Conservation (phyloP, 768 basidiomycete species). For the Postia placenta region DNA sequence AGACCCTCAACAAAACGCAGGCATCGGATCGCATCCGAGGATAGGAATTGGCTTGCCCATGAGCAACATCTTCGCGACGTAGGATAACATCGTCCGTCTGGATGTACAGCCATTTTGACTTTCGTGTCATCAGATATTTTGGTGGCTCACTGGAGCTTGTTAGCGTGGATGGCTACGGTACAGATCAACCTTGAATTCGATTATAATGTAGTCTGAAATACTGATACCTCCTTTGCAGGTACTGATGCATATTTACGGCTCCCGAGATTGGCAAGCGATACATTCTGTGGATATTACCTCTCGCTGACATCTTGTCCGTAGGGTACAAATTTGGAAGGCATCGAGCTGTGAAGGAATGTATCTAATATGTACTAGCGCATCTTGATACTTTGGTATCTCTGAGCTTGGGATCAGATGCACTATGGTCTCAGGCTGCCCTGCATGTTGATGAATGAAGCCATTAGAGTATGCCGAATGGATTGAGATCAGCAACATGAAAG, state of each 20-base stretch:
- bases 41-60: constrained; percentile 84
- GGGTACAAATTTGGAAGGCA: constrained; percentile 84
- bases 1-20: constrained; percentile 36
- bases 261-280: constrained; percentile 58
- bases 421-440: no score
- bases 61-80: constrained; percentile 87
- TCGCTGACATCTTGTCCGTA: constrained; percentile 21
- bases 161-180: constrained; percentile 81
- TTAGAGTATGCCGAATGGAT: no score
- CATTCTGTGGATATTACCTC: background rate
- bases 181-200: no score
- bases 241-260: constrained; percentile 79
- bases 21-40: constrained; percentile 48
- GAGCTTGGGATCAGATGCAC: no score
- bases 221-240: constrained; percentile 27
- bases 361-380: background rate
- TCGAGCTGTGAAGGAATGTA: constrained; percentile 20
- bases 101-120: background rate
- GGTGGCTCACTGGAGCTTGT: constrained; percentile 77
- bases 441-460: no score
- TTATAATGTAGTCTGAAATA: no score
- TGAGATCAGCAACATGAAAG: no score
- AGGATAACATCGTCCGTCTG: background rate
- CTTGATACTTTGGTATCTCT: no score
- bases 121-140: constrained; percentile 56